phyloP scores from a whole-genome alignment of 345 rosid species.

The Sonneratia alba region DNA sequence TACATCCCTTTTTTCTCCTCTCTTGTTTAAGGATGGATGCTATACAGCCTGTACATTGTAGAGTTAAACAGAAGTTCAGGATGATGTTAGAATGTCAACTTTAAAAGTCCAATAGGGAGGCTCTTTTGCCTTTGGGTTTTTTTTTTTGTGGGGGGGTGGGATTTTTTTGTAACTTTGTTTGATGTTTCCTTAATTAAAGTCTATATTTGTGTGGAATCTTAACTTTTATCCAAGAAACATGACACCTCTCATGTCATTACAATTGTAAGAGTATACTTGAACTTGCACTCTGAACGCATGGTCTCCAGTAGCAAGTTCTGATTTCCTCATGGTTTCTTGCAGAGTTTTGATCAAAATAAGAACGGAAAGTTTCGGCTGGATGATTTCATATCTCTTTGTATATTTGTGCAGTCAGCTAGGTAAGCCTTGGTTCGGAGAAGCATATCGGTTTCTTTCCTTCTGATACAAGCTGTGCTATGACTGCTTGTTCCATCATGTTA shows the following conservation, averaged over 20 bases:
- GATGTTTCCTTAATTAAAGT: neutral
- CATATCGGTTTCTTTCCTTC: neutral
- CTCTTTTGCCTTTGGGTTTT: neutral
- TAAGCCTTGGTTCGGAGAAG: constrained; percentile 9
- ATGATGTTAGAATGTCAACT: neutral
- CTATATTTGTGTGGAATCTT: neutral
- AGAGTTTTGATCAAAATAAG: constrained; percentile 64
- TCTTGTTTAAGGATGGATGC: neutral
- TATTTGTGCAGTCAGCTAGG: constrained; percentile 64
- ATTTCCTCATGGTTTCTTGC: constrained; percentile 6
- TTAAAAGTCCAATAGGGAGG: neutral
- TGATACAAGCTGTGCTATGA: neutral
- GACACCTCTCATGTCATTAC: neutral
- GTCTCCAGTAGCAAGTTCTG: neutral
- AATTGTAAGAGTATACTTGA: neutral
- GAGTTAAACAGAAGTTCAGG: neutral
- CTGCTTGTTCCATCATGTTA: neutral
- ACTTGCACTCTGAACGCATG: neutral
- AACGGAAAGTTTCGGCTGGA: constrained; percentile 51
- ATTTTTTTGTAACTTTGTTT: neutral
- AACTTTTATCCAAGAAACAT: neutral
- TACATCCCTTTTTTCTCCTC: neutral
- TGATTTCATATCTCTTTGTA: constrained; percentile 61
- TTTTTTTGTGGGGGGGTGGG: neutral
- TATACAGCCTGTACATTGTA: neutral